Base-by-base conservation (phyloP, 192 early-diverging fungal genomes). In the Coemansia asiatica region DNA sequence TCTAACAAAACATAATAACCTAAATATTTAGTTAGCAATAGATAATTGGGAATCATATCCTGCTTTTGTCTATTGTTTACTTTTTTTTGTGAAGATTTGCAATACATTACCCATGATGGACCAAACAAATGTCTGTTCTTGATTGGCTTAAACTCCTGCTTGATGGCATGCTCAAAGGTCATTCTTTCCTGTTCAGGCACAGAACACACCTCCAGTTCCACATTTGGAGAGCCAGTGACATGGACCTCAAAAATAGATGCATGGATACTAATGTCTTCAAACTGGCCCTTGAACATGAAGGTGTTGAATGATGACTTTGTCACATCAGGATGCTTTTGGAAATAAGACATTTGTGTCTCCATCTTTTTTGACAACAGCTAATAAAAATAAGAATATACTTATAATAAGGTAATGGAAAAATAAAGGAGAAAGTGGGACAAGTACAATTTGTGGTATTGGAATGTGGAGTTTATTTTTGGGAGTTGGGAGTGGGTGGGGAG, bases 71-170 rank as follows among this genome's bases (percentile, higher is more conserved):
- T n/a, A n/a, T n/a, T n/a, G n/a, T n/a, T n/a, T n/a, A n/a, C 31
- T 33, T 33, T 33, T 33, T 33, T 33, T 8, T 33, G 6, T 3
- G 56, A 54, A 15, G 9, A 31, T 59, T 26, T 10, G 31, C 18
- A 7, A 35, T 16, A 59, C 28, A 15, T 15, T 57, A 53, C 48
- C 92, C 91, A 94, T 56, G 90, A 92, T 21, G 94, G 96, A 31
- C 94, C 93, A 81, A 95, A 92, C 49, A 28, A 69, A 23, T 90
- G 87, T 2, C 95, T 96, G 2, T 89, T 71, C 10, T 87, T 57
- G 13, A 90, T 85, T 1, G 89, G 84, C 59, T 70, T 68, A 62
- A 87, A 99, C 38, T 85, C 59, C 26, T 87, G 87, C 50, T 83
- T 68, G 36, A 91, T 74, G 8, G 86, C 84, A 0, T 87, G 81